Evolutionary conservation across 441 rosid genomes (phyloP).

Genomic region (Heliophila coronopifolia): DNA sequence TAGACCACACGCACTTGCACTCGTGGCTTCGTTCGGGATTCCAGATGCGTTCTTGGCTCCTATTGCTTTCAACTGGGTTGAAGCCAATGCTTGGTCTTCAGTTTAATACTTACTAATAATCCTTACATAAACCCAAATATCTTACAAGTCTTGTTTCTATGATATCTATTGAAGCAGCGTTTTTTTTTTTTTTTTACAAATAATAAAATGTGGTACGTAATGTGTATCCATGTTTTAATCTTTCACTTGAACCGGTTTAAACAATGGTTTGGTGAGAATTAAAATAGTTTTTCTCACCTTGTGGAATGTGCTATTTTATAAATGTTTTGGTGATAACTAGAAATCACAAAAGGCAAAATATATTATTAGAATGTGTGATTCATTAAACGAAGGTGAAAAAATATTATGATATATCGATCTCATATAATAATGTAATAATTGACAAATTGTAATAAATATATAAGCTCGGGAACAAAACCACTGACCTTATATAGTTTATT

Average conservation of each 20-base stretch:
- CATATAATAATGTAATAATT: no score
- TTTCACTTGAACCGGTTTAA: background rate
- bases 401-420: no score
- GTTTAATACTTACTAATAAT: conserved; percentile 25
- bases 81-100: conserved; percentile 72
- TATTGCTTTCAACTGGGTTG: conserved; percentile 86
- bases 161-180: background rate
- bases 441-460: no score
- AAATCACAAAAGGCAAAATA: no score
- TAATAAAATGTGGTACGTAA: conserved; percentile 12
- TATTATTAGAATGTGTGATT: no score
- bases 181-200: no score
- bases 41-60: conserved; percentile 79
- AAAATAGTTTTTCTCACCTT: background rate
- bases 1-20: conserved; percentile 69
- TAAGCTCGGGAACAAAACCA: no score
- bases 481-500: no score
- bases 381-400: no score
- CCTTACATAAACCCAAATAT: conserved; percentile 2
- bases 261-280: background rate
- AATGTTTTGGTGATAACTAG: no score
- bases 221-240: background rate
- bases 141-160: background rate
- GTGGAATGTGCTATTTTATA: no score
- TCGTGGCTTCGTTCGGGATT: conserved; percentile 70